These are phyloP conservation scores for Colletotrichum sp. DNA, from an alignment of 2,329 filamentous ascomycete species.

Conservation along the genomic window DNA sequence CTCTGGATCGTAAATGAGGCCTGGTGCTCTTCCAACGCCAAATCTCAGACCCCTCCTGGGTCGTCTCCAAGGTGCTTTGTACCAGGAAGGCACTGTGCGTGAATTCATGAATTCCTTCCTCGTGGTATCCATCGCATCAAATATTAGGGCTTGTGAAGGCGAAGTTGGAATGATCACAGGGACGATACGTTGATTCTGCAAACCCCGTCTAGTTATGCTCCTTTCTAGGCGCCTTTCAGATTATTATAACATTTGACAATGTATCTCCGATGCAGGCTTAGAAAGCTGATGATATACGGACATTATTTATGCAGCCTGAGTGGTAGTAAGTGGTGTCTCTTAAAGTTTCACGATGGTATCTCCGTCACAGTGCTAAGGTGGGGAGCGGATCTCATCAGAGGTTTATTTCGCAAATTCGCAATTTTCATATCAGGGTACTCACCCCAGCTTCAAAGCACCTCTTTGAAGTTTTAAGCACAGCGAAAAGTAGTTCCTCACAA, in stretches of 20 bases:
- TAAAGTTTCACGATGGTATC: not conserved
- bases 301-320: not conserved
- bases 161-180: not conserved
- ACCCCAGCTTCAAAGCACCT: fast-evolving
- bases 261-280: not conserved
- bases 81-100: not conserved
- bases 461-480: not conserved
- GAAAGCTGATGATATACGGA: not conserved
- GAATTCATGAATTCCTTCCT: not conserved
- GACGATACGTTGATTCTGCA: not conserved
- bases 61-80: not conserved
- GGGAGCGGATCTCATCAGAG: not conserved
- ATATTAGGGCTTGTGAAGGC: not conserved
- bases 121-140: not conserved
- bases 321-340: not conserved
- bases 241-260: fast-evolving
- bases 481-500: not conserved
- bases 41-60: not conserved
- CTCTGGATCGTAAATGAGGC: not conserved
- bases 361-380: fast-evolving
- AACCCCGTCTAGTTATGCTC: not conserved
- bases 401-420: not conserved
- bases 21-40: not conserved
- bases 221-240: not conserved
- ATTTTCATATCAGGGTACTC: not conserved